These are phyloP conservation scores for Beauveria sp. DNA, from an alignment of 2,329 filamentous ascomycete species.

Conservation along the genomic window DNA sequence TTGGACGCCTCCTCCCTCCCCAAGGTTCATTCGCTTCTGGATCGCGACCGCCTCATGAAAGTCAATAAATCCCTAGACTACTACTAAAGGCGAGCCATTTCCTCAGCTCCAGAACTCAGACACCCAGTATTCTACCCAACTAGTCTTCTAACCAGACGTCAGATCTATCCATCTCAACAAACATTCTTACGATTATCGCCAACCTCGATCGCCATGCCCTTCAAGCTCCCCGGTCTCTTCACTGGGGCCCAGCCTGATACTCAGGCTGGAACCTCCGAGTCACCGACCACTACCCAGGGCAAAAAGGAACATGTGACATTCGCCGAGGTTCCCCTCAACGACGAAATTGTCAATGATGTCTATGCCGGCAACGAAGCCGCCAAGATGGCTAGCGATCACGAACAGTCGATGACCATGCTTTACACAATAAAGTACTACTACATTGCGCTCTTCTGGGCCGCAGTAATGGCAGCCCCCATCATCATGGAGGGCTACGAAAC, in stretches of 20 bases:
- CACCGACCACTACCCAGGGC: not conserved
- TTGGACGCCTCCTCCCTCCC: not conserved
- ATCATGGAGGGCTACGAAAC: conserved; percentile 28
- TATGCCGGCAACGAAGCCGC: conserved; percentile 13
- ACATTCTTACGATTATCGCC: not conserved
- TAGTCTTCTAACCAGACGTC: not conserved
- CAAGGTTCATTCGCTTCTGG: not conserved
- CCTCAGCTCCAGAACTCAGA: not conserved
- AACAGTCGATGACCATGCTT: conserved; percentile 13
- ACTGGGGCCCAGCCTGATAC: not conserved
- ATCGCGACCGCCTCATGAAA: not conserved
- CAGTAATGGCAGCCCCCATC: conserved; percentile 21
- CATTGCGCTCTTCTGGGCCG: conserved; percentile 14
- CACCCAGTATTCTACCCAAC: no score
- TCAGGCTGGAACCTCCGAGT: not conserved
- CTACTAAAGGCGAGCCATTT: not conserved
- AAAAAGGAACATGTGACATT: not conserved
- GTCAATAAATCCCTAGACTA: not conserved
- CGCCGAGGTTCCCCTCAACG: not conserved
- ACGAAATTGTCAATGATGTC: conserved; percentile 10
- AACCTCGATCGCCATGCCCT: not conserved
- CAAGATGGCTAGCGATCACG: conserved; percentile 11
- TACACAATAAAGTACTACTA: conserved; percentile 14
- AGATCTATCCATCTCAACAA: not conserved
- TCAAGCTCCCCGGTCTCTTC: not conserved